Conservation (phyloP, 2,329 filamentous ascomycete genomes). For the Mycosphaerella sp. region DNA sequence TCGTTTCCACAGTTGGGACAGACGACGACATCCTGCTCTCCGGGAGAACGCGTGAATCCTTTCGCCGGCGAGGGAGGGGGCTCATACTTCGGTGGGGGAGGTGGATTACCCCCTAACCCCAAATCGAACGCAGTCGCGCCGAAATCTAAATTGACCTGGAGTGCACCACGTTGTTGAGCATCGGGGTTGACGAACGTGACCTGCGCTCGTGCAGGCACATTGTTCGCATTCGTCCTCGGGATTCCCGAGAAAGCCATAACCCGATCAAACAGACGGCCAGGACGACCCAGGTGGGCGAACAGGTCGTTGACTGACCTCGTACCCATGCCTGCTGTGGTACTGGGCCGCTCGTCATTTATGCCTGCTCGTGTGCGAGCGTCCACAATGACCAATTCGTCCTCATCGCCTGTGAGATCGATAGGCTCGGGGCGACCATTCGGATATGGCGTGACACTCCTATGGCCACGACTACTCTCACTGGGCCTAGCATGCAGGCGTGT, state of each 20-base stretch:
- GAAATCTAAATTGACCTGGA: constrained; percentile 35
- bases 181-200: neutral
- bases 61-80: constrained; percentile 57
- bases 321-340: constrained; percentile 20
- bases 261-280: neutral
- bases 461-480: constrained; percentile 4
- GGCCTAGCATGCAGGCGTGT: constrained; percentile 7
- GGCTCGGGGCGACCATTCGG: constrained; percentile 20
- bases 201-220: neutral
- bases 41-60: constrained; percentile 76
- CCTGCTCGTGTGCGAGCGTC: constrained; percentile 18
- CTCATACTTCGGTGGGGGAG: constrained; percentile 48
- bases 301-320: constrained; percentile 15
- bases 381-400: constrained; percentile 30
- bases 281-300: neutral
- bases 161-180: neutral
- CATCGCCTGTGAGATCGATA: constrained; percentile 32
- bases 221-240: neutral
- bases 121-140: constrained; percentile 40
- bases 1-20: constrained; percentile 86
- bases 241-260: neutral
- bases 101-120: constrained; percentile 29
- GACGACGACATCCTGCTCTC: constrained; percentile 64
- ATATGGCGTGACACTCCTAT: constrained; percentile 22
- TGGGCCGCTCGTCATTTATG: constrained; percentile 24